Conservation (phyloP, 2,329 filamentous ascomycete species). For the Cercospora zeae-maydis region DNA sequence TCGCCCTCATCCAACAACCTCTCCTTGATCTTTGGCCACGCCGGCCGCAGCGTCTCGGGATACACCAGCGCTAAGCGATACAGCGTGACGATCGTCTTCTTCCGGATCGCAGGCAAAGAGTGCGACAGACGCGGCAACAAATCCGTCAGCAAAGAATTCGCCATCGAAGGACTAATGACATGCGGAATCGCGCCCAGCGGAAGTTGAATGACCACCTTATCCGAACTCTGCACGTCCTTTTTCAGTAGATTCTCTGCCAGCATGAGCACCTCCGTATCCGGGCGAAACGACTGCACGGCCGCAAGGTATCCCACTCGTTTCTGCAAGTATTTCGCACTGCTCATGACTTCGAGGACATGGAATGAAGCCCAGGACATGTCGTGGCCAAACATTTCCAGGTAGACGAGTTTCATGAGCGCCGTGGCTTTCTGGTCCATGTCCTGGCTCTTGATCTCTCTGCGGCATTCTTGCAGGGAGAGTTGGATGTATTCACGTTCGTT, state of each 20-base stretch:
- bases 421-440: constrained; percentile 99
- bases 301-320: constrained; percentile 94
- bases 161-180: constrained; percentile 86
- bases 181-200: constrained; percentile 90
- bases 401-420: constrained; percentile 89
- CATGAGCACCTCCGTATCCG: constrained; percentile 97
- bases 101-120: constrained; percentile 78
- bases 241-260: constrained; percentile 93
- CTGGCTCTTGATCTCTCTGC: constrained; percentile 82
- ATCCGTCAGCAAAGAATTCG: constrained; percentile 83
- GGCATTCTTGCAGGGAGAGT: constrained; percentile 90
- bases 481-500: constrained; percentile 94
- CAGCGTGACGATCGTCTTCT: constrained; percentile 93
- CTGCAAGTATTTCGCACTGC: constrained; percentile 86
- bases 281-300: constrained; percentile 90
- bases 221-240: constrained; percentile 77
- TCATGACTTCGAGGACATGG: constrained; percentile 98
- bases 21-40: constrained; percentile 98
- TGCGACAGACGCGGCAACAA: constrained; percentile 82
- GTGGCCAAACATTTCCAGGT: constrained; percentile 97
- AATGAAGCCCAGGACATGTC: constrained; percentile 99
- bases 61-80: constrained; percentile 95
- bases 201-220: constrained; percentile 73
- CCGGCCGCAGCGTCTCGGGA: constrained; percentile 83
- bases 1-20: constrained; percentile 84